Evolutionary conservation across 2,329 filamentous ascomycete genomes (phyloP), one percentile per base, ranked within the genome.

Genomic region (Apiospora phragmitis): DNA sequence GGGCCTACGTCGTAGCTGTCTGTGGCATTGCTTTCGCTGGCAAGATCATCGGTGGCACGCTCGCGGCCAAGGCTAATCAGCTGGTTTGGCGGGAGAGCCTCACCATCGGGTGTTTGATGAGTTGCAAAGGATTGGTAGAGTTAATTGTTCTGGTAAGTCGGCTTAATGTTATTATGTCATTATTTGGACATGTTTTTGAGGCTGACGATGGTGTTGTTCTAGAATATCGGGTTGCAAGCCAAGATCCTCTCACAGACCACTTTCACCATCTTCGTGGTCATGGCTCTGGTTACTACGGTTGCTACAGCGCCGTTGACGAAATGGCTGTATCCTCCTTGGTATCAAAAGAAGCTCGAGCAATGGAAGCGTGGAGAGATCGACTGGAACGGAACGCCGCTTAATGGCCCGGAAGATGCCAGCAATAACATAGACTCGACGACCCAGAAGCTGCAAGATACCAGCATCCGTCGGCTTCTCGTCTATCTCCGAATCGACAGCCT

Each of bases 101-200:
- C 42, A 90, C 94, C 1, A 96, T 98, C 74, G 95, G 95, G 18
- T 90, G 92, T 21, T 83, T 98, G 76, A 98, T 98, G 55, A 97
- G 94, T 82, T 98, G 95, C 81, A 98, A 98, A 81, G 95, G 95
- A 76, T 86, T 98, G 12, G 95, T 98, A 0, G 95, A 98, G 80
- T 84, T 98, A 68, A 98, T 98, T 79, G 95, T 98, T n/a, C 81
- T 97, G 80, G 93, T 95, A 85, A 82, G 90, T 79, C 38, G 29
- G 65, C 69, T 51, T 62, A 3, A 3, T 4, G 12, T 1, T 38
- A 62, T 62, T 8, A 3, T 32, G 11, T 16, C 35, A 35, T 18
- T 21, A 35, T 29, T 32, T n/a, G 9, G 9, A 5, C 29, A 38
- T 4, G 4, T 12, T 18, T 55, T 65, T 29, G 41, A 42, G 38